Percentiles rank a stretch among this genome's conserved stretches.
phyloP scores from a whole-genome alignment of 2,329 filamentous ascomycete species.

The Pseudohalonectria lignicola region DNA sequence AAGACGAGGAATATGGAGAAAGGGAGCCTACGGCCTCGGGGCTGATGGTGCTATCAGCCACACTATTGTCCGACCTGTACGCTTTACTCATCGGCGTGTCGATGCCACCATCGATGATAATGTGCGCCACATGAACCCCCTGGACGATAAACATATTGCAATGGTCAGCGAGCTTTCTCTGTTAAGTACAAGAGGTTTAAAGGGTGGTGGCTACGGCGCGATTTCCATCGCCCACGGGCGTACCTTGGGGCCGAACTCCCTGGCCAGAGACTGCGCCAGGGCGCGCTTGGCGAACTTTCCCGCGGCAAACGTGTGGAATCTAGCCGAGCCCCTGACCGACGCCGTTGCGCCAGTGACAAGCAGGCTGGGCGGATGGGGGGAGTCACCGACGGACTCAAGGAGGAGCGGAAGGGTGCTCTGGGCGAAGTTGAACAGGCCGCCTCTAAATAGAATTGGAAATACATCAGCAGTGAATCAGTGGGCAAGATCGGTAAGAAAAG shows the following conservation, averaged over 20 bases:
- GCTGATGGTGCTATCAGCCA: slow-evolving; percentile 53
- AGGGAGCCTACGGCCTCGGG: slow-evolving; percentile 55
- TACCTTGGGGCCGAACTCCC: slow-evolving; percentile 63
- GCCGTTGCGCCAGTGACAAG: slow-evolving; percentile 85
- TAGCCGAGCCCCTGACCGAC: slow-evolving; percentile 59
- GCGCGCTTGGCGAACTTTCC: slow-evolving; percentile 74
- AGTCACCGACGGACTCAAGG: slow-evolving; percentile 43
- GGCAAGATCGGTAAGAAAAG: background rate
- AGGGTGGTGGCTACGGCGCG: no score
- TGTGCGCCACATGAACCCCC: slow-evolving; percentile 75
- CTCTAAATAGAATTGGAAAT: slow-evolving; percentile 30
- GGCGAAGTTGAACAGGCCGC: slow-evolving; percentile 67
- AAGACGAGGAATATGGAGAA: background rate
- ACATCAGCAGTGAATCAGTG: no score
- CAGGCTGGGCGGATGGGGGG: slow-evolving; percentile 60
- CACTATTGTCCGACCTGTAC: slow-evolving; percentile 28
- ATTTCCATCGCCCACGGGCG: no score
- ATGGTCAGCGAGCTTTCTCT: no score
- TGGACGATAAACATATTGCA: slow-evolving; percentile 23
- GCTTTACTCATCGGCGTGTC: slow-evolving; percentile 63
- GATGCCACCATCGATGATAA: slow-evolving; percentile 76
- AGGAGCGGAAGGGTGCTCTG: slow-evolving; percentile 61
- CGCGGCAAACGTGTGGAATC: slow-evolving; percentile 60
- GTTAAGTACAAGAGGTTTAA: no score
- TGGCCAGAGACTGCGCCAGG: slow-evolving; percentile 62